Base-by-base conservation (phyloP, 192 early-diverging fungal genomes). In the Chytriomyces sp. region DNA sequence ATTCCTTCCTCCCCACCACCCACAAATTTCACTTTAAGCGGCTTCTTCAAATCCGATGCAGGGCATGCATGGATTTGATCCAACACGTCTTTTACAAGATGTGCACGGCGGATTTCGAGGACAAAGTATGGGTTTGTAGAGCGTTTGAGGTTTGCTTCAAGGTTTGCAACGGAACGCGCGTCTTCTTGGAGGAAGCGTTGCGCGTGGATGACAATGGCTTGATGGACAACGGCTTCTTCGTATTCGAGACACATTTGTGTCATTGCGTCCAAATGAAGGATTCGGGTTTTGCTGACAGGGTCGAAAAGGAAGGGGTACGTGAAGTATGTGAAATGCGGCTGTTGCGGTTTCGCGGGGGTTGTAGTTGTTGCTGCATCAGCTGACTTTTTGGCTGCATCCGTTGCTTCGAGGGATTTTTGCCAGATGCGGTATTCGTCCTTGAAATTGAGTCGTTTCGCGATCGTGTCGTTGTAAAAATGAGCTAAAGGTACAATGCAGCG, bases 1-100 rank as follows among this genome's bases (percentile, higher is more conserved):
- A 94, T 91, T 7, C 95, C 96, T 79, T 95, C 93, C 75, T 98
- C 96, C 35, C 95, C 95, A 49, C 93, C 91, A 23, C 90, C 91
- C 0, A 95, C 89, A 83, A 97, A 98, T 59, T 89, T 87, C 28
- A 96, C 91, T 74, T 93, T 93, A 44, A 95, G 86, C 5, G 94
- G 94, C 46, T 94, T 93, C 75, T 94, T 93, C 5, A 94, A 76
- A 66, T 92, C 92, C 75, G 68, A 1, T 57, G 81, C 84, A 61
- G 92, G 91, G 43, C 81, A 45, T 18, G 26, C 44, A 1, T 53
- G 4, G 67, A 95, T 86, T 78, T 95, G 93, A 28, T 91, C 87
- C 77, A 94, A 84, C 0, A 91, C 89, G 71, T 97, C 96, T 23
- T 89, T 82, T 6, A 97, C 88, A 47, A 96, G 80, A 67, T 81